phyloP scores from a whole-genome alignment of 139 green algal species.

The Closterium sp. region DNA sequence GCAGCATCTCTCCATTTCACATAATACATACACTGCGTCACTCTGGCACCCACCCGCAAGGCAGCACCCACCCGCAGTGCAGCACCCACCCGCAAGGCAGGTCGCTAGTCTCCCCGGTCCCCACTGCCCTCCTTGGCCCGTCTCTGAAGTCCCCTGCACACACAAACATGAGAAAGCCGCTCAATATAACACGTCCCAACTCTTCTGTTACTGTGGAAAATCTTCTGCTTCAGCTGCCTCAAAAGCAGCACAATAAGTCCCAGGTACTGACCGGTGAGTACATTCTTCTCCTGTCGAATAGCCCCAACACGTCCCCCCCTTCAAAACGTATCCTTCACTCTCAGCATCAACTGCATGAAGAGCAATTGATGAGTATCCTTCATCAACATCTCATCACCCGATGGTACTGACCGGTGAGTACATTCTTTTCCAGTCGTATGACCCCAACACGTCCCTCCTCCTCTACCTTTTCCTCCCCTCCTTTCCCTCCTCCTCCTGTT shows the following conservation, averaged over 20 bases:
- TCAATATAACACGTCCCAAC: no score
- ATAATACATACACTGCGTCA: no score
- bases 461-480: no score
- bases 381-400: no score
- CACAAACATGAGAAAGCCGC: neutral
- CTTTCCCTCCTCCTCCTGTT: no score
- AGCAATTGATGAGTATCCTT: no score
- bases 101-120: slow-evolving; percentile 27
- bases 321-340: no score
- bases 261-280: slow-evolving; percentile 15
- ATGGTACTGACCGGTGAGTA: slow-evolving; percentile 18
- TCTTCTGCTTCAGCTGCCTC: no score
- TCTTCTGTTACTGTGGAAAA: no score
- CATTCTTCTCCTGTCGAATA: slow-evolving; percentile 32
- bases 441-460: neutral
- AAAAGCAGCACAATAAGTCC: no score
- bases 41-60: neutral
- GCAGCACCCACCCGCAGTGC: neutral
- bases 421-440: slow-evolving; percentile 30
- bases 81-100: slow-evolving; percentile 23
- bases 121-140: slow-evolving; percentile 20
- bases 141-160: neutral
- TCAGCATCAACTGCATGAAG: no score
- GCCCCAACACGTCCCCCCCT: neutral
- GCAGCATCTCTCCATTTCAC: no score